phyloP scores from a whole-genome alignment of 1,284 basidiomycete species.

The Volvariella volvacea region DNA sequence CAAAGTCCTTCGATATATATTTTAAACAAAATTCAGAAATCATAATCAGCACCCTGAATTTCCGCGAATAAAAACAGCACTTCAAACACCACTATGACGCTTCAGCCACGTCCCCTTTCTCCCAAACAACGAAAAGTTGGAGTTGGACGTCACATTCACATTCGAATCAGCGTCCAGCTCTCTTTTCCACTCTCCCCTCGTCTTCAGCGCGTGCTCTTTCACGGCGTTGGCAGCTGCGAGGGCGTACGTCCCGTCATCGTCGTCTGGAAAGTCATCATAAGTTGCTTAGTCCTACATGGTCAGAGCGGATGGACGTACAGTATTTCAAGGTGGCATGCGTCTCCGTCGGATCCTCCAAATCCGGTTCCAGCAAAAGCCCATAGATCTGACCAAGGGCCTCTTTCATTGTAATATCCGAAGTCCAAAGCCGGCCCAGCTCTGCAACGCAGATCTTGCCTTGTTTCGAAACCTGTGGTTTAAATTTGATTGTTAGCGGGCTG shows the following conservation, averaged over 20 bases:
- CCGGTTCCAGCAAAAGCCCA: conserved; percentile 18
- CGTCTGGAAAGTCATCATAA: conserved; percentile 12
- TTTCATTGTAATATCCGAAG: conserved; percentile 20
- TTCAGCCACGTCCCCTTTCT: no score
- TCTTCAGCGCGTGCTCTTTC: conserved; percentile 16
- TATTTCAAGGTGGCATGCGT: conserved; percentile 22
- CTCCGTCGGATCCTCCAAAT: conserved; percentile 21
- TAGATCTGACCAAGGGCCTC: conserved; percentile 17
- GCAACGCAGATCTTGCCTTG: conserved; percentile 24
- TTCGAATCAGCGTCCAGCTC: conserved; percentile 17
- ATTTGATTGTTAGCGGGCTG: neutral
- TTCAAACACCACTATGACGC: no score
- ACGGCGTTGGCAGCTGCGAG: conserved; percentile 18
- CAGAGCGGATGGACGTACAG: conserved; percentile 11
- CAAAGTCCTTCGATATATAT: no score
- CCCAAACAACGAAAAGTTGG: no score
- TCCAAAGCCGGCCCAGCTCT: conserved; percentile 21
- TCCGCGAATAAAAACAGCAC: no score
- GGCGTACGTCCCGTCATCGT: conserved; percentile 21
- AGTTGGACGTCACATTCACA: no score
- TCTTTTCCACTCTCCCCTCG: conserved; percentile 13
- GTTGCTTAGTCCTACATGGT: neutral
- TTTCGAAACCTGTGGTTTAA: conserved; percentile 17
- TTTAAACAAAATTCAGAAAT: no score
- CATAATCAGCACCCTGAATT: no score